Conservation (phyloP, 1,284 basidiomycete species). For the Ceraceosorus guamensis region DNA sequence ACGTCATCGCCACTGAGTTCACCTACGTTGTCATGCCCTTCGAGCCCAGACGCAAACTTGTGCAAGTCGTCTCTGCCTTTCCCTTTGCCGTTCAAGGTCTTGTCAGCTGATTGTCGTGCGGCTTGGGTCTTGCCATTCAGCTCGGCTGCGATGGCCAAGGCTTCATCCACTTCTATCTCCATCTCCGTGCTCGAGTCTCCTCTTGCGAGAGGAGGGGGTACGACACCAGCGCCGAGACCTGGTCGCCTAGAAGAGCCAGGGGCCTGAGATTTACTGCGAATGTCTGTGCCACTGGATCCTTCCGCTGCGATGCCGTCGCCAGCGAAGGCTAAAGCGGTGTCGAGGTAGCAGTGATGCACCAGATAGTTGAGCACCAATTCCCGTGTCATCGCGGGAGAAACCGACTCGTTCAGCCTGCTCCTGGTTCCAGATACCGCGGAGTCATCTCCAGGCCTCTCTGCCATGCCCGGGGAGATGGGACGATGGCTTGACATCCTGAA, state of each 20-base stretch:
- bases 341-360: conserved; percentile 63
- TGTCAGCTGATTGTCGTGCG: no score
- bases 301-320: conserved; percentile 54
- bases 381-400: conserved; percentile 23
- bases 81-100: not conserved
- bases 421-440: no score
- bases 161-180: not conserved
- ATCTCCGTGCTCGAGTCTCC: not conserved
- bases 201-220: not conserved
- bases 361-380: conserved; percentile 74
- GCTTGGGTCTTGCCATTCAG: no score
- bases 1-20: not conserved
- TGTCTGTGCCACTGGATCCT: not conserved
- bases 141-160: not conserved
- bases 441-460: no score
- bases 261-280: no score
- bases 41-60: not conserved
- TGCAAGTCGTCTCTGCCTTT: not conserved
- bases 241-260: not conserved
- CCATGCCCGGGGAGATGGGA: no score
- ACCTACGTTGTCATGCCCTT: not conserved
- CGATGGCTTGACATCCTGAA: no score
- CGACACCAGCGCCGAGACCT: not conserved
- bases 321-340: conserved; percentile 65
- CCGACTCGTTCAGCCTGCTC: no score